Conservation (phyloP, 805 yeast species). For the Kazachstania psychrophila region DNA sequence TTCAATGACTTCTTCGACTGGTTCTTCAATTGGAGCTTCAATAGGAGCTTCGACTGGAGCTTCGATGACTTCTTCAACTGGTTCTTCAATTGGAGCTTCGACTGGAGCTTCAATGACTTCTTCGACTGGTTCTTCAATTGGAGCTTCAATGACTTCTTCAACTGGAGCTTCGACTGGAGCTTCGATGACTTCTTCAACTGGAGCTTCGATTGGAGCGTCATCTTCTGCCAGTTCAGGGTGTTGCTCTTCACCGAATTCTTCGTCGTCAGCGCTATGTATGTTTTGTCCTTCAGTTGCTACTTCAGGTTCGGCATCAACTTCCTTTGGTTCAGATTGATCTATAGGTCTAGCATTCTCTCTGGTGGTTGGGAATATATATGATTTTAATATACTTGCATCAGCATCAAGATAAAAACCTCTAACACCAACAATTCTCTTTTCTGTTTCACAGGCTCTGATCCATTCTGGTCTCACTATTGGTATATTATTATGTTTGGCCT, state of each 20-base stretch:
- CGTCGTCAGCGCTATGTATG: not conserved
- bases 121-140: constrained; percentile 4
- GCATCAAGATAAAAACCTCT: constrained; percentile 70
- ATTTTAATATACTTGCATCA: constrained; percentile 35
- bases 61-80: constrained; percentile 3
- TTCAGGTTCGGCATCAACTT: not conserved
- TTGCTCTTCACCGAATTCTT: constrained; percentile 1
- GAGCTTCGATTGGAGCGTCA: constrained; percentile 2
- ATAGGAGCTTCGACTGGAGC: constrained; percentile 2
- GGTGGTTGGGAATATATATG: constrained; percentile 34
- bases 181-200: constrained; percentile 3
- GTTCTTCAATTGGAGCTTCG: constrained; percentile 3
- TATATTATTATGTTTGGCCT: constrained; percentile 76
- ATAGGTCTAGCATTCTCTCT: no score
- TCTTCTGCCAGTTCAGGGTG: constrained; percentile 1
- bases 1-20: constrained; percentile 10
- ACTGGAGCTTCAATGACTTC: constrained; percentile 3
- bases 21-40: constrained; percentile 10
- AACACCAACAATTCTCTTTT: constrained; percentile 86
- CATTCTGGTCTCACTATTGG: constrained; percentile 96
- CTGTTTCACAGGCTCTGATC: constrained; percentile 87
- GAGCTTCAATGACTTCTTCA: constrained; percentile 7
- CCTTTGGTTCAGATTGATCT: constrained; percentile 5
- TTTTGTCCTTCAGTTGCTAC: constrained; percentile 1
- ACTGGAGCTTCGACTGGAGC: constrained; percentile 4